Evolutionary conservation across 345 rosid genomes (phyloP).

Genomic region (Acer saccharum): DNA sequence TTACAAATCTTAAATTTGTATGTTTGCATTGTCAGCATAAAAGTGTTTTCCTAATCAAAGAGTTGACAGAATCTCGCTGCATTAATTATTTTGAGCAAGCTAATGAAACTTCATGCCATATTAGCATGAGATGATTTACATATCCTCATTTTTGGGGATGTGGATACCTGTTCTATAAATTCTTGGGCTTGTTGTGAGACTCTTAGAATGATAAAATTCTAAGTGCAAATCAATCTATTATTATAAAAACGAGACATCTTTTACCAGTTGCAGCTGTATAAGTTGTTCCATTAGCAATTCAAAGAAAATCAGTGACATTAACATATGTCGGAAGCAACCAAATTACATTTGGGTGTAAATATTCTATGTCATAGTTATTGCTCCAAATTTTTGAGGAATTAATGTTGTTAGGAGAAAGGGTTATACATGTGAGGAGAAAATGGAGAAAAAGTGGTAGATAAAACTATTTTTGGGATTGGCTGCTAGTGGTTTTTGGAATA

Average conservation of each 20-base stretch:
- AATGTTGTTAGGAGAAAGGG: background rate
- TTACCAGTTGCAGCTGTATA: background rate
- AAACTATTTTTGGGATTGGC: background rate
- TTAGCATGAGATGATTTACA: background rate
- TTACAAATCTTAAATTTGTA: conserved; percentile 10
- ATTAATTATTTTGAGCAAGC: background rate
- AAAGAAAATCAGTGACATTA: background rate
- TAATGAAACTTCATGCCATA: background rate
- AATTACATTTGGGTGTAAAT: background rate
- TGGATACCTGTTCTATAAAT: background rate
- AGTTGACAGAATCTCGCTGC: background rate
- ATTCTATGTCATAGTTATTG: background rate
- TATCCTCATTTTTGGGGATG: background rate
- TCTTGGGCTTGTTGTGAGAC: background rate
- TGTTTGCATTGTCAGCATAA: background rate
- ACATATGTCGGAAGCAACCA: background rate
- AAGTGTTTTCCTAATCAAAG: background rate
- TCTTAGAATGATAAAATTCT: conserved; percentile 3
- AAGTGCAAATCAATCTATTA: background rate
- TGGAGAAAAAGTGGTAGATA: background rate
- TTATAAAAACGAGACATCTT: background rate
- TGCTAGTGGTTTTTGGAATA: background rate
- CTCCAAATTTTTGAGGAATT: background rate
- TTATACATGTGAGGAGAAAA: background rate
- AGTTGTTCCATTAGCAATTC: conserved; percentile 4